Conservation (phyloP, 2,329 filamentous ascomycete genomes). For the Pestalotiopsis sp. region DNA sequence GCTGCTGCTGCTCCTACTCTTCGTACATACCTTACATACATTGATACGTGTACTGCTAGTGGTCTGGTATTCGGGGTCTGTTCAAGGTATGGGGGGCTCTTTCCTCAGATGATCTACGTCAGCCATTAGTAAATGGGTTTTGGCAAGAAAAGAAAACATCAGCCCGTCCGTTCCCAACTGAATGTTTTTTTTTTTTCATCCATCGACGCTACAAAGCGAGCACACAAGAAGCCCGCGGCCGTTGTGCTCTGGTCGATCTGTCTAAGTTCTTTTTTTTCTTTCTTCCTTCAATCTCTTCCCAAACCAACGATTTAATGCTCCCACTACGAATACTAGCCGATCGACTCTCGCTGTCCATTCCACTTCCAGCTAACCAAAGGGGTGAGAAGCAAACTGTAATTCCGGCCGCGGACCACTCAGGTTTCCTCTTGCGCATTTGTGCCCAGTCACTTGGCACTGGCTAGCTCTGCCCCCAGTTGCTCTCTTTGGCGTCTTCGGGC, state of each 20-base stretch:
- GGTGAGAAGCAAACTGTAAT: not conserved
- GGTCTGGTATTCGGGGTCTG: not conserved
- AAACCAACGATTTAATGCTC: not conserved
- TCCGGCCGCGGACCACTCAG: not conserved
- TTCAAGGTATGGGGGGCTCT: not conserved
- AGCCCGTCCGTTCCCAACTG: not conserved
- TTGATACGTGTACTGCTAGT: not conserved
- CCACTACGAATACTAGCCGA: not conserved
- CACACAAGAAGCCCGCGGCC: not conserved
- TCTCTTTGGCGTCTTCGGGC: not conserved
- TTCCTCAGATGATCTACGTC: conserved; percentile 1
- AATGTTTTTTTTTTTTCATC: not conserved
- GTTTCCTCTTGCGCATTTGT: not conserved
- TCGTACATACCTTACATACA: too few relatives aligned
- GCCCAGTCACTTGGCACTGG: not conserved
- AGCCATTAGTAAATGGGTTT: not conserved
- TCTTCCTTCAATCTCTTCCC: not conserved
- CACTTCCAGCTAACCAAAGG: not conserved
- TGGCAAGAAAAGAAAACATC: not conserved
- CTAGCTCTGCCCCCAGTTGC: not conserved
- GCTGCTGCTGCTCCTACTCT: too few relatives aligned
- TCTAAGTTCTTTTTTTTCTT: not conserved
- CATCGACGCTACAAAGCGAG: not conserved
- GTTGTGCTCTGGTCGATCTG: not conserved
- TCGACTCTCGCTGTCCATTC: not conserved